phyloP scores from a whole-genome alignment of 208 protist genomes.

The Leishmania braziliensis region DNA sequence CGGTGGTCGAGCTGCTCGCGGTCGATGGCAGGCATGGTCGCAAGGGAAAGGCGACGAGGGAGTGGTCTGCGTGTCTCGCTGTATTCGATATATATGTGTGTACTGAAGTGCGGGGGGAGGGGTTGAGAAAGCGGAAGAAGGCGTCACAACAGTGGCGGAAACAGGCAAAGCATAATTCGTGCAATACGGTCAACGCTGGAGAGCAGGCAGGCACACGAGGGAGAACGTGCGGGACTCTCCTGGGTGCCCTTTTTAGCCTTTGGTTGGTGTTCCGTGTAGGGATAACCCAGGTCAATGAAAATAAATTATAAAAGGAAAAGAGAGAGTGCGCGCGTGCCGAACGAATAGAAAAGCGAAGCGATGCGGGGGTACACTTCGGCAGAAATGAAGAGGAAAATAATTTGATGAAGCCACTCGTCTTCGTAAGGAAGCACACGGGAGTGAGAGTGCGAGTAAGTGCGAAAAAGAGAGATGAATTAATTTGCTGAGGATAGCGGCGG shows the following conservation, averaged over 20 bases:
- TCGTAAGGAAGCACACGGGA: too few species aligned
- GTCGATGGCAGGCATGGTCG: conserved; percentile 22
- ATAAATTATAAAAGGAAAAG: background rate
- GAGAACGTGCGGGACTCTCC: background rate
- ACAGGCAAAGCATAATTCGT: background rate
- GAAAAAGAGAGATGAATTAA: background rate
- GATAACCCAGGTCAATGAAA: background rate
- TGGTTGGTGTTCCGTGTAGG: background rate
- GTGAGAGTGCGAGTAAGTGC: too few species aligned
- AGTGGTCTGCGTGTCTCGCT: background rate
- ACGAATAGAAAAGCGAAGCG: background rate
- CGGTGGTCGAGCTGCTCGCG: conserved; percentile 20
- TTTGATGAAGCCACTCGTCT: too few species aligned
- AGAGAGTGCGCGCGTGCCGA: too few species aligned
- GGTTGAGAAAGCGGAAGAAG: background rate
- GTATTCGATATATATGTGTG: background rate
- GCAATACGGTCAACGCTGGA: background rate
- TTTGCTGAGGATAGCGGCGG: background rate
- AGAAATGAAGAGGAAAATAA: too few species aligned
- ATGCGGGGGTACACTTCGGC: too few species aligned
- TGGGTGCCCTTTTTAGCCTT: background rate
- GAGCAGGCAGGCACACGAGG: background rate
- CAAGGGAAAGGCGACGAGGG: too few species aligned
- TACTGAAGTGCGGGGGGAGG: background rate
- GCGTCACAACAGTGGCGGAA: background rate